A percentile compares a stretch with the other conserved stretches of the same genome.
Evolutionary conservation across 73 alveolate species (phyloP).

Genomic region (Stentor roeselii): DNA sequence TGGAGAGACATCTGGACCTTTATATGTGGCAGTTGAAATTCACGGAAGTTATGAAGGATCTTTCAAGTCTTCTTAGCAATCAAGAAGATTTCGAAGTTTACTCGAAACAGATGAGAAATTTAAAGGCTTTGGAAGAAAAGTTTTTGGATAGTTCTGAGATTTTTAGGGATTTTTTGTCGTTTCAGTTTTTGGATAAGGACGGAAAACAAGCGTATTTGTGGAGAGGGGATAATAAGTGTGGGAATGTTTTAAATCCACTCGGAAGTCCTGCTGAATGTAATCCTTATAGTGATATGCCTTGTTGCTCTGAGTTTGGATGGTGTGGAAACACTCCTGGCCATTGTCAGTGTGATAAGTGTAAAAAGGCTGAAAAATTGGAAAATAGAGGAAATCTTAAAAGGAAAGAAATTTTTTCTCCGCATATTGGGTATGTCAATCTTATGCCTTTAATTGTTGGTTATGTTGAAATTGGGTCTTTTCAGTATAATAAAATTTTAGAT

Average conservation of each 20-base stretch:
- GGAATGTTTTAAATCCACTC: constrained; percentile 53
- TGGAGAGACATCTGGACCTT: constrained; percentile 85
- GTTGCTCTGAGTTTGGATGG: constrained; percentile 87
- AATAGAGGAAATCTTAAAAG: constrained; percentile 43
- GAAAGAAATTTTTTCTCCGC: constrained; percentile 79
- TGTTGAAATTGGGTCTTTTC: constrained; percentile 35
- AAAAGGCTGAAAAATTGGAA: constrained; percentile 51
- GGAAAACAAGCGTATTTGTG: constrained; percentile 41
- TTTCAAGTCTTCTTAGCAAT: constrained; percentile 32
- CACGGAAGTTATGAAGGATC: constrained; percentile 42
- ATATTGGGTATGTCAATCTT: constrained; percentile 89
- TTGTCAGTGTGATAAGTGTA: constrained; percentile 72
- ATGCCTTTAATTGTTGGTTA: constrained; percentile 88
- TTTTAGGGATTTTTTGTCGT: background rate
- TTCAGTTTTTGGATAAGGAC: background rate
- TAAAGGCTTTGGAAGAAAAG: background rate
- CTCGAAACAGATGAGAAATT: constrained; percentile 5
- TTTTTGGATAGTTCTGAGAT: background rate
- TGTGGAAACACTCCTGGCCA: constrained; percentile 73
- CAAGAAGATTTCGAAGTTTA: constrained; percentile 12
- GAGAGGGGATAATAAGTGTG: constrained; percentile 90
- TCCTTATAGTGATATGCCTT: constrained; percentile 71
- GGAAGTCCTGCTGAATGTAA: constrained; percentile 82
- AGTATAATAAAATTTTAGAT: constrained; percentile 15
- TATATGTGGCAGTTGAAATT: constrained; percentile 75